Evolutionary conservation across 441 rosid genomes (phyloP), one percentile per base, ranked within the genome.

Genomic region (Pelargonium fulgidum): DNA sequence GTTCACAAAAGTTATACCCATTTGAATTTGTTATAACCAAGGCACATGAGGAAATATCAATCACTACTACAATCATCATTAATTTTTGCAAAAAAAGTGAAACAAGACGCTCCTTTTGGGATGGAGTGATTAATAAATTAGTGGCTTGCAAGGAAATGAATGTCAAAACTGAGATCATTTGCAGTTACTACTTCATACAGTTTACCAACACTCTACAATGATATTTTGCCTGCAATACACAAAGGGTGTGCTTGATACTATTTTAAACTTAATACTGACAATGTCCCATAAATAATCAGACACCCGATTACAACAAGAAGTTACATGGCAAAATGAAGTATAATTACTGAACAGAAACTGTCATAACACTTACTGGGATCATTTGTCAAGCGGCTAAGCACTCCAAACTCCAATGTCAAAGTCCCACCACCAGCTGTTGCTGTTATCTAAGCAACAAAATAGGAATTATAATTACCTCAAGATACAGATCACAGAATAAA

Each of bases 351-450:
- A 36, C 44, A 63, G 14, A 69, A 70, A 68, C 56, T 62, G 58
- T n/a, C 56, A 62, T 1, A 16, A 62, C 58, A 81, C 91, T 79
- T 82, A 94, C 97, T 89, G 42, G 98, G 97, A 79, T 94, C 89
- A 79, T 94, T 89, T 71, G 96, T 92, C 82, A 94, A 85, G 71
- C 88, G 89, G 74, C 97, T 94, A 48, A 94, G 93, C 73, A 90
- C 83, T 62, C 97, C 98, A 65, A 94, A 94, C 83, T 94, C 99
- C 81, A 94, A 85, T 48, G 97, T 92, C 85, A 94, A 81, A 22
- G 99, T 94, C 78, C 96, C 99, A 69, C 99, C 99, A 73, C 99
- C 99, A 63, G 99, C 99, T 12, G 99, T 92, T 68, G 98, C 92
- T 59, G 99, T 94, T 78, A 94, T 85, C 99, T 94, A 78, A 75